Percentiles rank a stretch among this genome's conserved stretches.
phyloP scores from a whole-genome alignment of 371 early-diverging fungal species.

The Mucor lusitanicus region DNA sequence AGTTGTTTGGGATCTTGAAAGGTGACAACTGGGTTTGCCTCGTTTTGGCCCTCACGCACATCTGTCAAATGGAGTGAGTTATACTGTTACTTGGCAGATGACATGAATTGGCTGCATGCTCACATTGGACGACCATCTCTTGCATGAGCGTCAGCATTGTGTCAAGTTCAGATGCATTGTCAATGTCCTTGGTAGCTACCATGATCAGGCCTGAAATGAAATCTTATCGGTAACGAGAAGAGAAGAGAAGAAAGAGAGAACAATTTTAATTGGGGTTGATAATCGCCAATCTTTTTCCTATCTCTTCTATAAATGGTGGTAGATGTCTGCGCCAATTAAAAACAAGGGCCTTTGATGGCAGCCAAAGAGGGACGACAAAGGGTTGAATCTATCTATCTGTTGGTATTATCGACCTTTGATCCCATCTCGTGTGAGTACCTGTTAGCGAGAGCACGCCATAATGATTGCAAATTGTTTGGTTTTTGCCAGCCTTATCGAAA shows the following conservation, averaged over 20 bases:
- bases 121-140: slow-evolving; percentile 39
- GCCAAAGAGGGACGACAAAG: no score
- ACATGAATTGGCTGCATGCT: neutral
- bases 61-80: slow-evolving; percentile 20
- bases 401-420: no score
- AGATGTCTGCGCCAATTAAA: neutral
- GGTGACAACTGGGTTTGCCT: slow-evolving; percentile 46
- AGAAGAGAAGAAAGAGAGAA: neutral
- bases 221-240: neutral
- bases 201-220: slow-evolving; percentile 5
- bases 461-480: neutral
- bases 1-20: slow-evolving; percentile 54
- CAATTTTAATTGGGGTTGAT: neutral
- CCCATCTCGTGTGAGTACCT: no score
- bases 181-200: slow-evolving; percentile 26
- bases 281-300: neutral
- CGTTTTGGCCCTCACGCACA: slow-evolving; percentile 49
- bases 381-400: no score
- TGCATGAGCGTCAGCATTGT: slow-evolving; percentile 37
- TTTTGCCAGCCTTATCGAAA: neutral
- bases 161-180: slow-evolving; percentile 38
- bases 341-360: neutral
- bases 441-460: neutral
- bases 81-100: neutral
- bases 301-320: neutral